Evolutionary conservation across 305 asterid species (phyloP).

Genomic region (Petunia hybrid): DNA sequence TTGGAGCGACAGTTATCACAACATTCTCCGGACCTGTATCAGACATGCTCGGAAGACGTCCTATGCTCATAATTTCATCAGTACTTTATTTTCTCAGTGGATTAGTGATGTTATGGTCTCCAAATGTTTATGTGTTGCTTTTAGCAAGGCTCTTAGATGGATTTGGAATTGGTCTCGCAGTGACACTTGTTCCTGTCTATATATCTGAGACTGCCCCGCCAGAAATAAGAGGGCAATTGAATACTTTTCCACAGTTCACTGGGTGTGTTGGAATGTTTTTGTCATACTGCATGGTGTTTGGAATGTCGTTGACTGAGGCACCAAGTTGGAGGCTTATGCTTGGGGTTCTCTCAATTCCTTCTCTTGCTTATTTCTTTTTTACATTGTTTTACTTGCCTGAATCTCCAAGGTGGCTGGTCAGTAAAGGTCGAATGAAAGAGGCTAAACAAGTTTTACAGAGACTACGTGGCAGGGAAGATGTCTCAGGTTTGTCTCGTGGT

Average conservation of each 20-base stretch:
- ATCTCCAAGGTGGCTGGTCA: constrained; percentile 97
- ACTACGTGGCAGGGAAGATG: constrained; percentile 86
- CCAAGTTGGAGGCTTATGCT: constrained; percentile 99
- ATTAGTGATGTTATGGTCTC: constrained; percentile 89
- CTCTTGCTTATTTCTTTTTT: constrained; percentile 63
- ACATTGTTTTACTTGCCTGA: constrained; percentile 82
- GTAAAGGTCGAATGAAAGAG: constrained; percentile 84
- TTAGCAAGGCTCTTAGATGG: constrained; percentile 91
- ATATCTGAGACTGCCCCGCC: constrained; percentile 98
- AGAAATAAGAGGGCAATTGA: constrained; percentile 78
- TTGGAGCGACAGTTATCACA: constrained; percentile 91
- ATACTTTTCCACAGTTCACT: constrained; percentile 90
- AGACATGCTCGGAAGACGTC: constrained; percentile 88
- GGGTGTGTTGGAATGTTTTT: constrained; percentile 88
- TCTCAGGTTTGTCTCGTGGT: constrained; percentile 57
- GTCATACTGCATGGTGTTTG: constrained; percentile 91
- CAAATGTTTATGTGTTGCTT: constrained; percentile 79
- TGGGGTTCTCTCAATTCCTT: constrained; percentile 84
- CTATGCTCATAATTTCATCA: constrained; percentile 84
- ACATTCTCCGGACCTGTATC: constrained; percentile 82
- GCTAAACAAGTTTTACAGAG: constrained; percentile 77
- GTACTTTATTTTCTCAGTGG: constrained; percentile 78
- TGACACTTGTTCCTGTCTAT: constrained; percentile 91
- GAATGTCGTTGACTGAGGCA: constrained; percentile 69
- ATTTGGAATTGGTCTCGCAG: constrained; percentile 89